Evolutionary conservation across 345 rosid genomes (phyloP).

Genomic region (Hevea brasiliensis): DNA sequence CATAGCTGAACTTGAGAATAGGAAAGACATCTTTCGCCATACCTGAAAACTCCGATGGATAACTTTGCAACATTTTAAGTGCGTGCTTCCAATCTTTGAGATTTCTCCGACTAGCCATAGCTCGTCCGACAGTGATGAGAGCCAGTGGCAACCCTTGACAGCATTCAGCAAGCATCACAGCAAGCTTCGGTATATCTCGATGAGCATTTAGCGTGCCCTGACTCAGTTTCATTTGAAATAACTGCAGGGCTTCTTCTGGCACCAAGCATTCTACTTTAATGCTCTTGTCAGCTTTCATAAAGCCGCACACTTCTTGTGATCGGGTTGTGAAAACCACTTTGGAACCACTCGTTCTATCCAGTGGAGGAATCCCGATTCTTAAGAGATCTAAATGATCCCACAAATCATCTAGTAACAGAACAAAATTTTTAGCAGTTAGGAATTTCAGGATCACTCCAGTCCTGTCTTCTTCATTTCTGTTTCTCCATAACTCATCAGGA

Average conservation of each 20-base stretch:
- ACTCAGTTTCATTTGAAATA: constrained; percentile 10
- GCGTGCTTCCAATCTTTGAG: constrained; percentile 19
- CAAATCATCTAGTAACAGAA: constrained; percentile 27
- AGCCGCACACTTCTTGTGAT: constrained; percentile 8
- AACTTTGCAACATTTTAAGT: neutral
- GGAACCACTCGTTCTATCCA: neutral
- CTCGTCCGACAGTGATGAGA: constrained; percentile 16
- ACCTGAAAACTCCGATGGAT: neutral
- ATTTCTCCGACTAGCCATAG: constrained; percentile 17
- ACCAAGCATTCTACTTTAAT: constrained; percentile 15
- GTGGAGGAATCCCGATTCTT: constrained; percentile 8
- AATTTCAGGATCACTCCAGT: neutral
- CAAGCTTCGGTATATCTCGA: constrained; percentile 2
- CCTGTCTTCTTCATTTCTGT: neutral
- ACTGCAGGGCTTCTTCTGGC: neutral
- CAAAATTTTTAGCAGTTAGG: constrained; percentile 11
- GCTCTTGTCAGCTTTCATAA: neutral
- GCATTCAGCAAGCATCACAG: neutral
- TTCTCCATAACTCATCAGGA: neutral
- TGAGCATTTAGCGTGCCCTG: neutral
- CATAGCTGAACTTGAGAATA: constrained; percentile 27
- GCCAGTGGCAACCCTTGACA: constrained; percentile 31
- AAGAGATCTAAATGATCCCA: constrained; percentile 9
- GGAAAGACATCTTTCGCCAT: constrained; percentile 16
- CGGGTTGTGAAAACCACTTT: constrained; percentile 25